Evolutionary conservation across 2,329 filamentous ascomycete species (phyloP), one percentile per base, ranked within the genome.

Genomic region (Aspergillus ochraceoroseus): DNA sequence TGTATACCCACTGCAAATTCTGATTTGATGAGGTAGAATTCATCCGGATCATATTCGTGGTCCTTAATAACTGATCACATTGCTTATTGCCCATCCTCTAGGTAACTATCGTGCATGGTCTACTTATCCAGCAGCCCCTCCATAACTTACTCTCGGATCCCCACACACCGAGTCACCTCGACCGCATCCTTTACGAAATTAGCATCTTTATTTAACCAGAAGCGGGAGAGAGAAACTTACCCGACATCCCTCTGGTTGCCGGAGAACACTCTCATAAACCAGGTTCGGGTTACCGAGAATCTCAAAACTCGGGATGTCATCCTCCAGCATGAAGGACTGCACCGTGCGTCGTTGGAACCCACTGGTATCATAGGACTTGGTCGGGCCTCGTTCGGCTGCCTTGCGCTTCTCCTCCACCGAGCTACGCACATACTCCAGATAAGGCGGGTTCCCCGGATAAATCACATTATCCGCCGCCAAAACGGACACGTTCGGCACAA

Each of bases 351-450:
- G 44, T 2, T 51, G 37, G 20, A 62, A 54, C 2, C 50, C 51
- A 4, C 52, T 45, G 1, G 27, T 46, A 26, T 54, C 49, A 35
- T 50, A 52, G 4, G 41, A 42, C 15, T 40, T 47, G 6, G 39
- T 41, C 3, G 52, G 32, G 0, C 54, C 47, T 8, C 58, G 58
- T 20, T 62, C 55, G 7, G 64, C 59, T 6, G 51, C 68, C 32
- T 67, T 62, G 34, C 68, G 67, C 68, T 87, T 87, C 62, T 83
- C 68, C 26, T 73, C 68, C 2, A 82, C 76, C 19, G 70, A 77
- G 48, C 75, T 79, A 40, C 82, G 70, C 31, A 88, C 82, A 50
- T 87, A 88, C 51, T 80, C 75, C 40, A 70, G 46, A 51, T 72
- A 72, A 7, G 65, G 59, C 8, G 69, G 70, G 30, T 68, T 69